Evolutionary conservation across 306 rosid genomes (phyloP).

Genomic region (Ziziphus jujuba): DNA sequence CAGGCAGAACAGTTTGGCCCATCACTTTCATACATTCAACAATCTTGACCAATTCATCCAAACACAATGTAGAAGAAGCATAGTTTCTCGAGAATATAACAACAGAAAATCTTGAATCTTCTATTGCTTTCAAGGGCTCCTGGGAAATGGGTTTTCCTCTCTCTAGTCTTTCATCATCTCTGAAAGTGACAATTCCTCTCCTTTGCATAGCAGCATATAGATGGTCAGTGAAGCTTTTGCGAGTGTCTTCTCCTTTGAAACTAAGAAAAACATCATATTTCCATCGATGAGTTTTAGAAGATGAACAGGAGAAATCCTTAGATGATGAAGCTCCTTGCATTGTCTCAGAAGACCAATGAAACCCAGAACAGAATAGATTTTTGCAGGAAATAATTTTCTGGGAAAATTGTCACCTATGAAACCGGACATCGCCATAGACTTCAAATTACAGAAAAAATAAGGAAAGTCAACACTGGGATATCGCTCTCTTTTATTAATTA

Average conservation of each 20-base stretch:
- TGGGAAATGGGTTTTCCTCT: neutral
- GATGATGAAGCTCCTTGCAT: neutral
- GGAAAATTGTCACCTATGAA: no score
- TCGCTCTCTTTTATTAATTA: no score
- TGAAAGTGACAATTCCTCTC: neutral
- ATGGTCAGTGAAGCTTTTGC: neutral
- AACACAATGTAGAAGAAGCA: conserved; percentile 7
- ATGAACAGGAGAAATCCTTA: no score
- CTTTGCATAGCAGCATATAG: neutral
- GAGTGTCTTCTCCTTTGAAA: conserved; percentile 13
- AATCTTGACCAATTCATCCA: conserved; percentile 4
- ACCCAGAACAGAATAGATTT: no score
- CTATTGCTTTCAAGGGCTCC: neutral
- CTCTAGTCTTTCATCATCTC: neutral
- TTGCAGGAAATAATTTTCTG: no score
- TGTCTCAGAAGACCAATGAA: no score
- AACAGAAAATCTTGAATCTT: neutral
- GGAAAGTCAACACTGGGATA: no score
- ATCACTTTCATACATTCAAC: neutral
- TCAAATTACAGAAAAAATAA: no score
- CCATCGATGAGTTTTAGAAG: neutral
- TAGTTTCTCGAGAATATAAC: conserved; percentile 2
- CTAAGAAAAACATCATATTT: neutral
- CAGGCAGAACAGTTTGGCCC: neutral
- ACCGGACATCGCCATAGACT: no score